These are phyloP conservation scores for Paecilomyces sp. DNA, from an alignment of 2,329 filamentous ascomycete species.

Conservation along the genomic window DNA sequence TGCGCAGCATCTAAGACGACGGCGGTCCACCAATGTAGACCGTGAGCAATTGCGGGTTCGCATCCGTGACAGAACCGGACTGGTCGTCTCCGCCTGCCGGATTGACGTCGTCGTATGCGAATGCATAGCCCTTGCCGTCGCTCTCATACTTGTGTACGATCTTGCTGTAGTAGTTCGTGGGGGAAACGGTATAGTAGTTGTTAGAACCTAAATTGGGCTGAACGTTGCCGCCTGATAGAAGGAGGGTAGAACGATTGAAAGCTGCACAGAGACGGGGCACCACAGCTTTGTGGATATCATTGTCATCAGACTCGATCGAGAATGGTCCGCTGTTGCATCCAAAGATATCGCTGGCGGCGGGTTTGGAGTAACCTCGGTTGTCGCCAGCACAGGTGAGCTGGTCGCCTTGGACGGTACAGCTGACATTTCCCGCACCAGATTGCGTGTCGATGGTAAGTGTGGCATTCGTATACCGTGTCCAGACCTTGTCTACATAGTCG, in stretches of 20 bases:
- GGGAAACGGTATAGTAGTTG: conserved; percentile 40
- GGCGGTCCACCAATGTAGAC: conserved; percentile 40
- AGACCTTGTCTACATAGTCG: conserved; percentile 46
- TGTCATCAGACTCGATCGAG: conserved; percentile 28
- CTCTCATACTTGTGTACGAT: conserved; percentile 55
- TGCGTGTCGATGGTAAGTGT: conserved; percentile 50
- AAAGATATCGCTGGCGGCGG: conserved; percentile 42
- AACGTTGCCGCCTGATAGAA: conserved; percentile 40
- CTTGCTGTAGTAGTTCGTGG: conserved; percentile 38
- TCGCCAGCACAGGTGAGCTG: conserved; percentile 37
- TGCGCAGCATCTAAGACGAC: not conserved
- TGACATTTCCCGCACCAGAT: conserved; percentile 43
- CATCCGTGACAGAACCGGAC: conserved; percentile 46
- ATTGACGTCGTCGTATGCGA: conserved; percentile 63
- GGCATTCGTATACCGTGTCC: conserved; percentile 41
- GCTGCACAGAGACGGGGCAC: conserved; percentile 46
- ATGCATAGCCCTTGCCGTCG: conserved; percentile 57
- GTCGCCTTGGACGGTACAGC: conserved; percentile 35
- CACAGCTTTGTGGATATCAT: conserved; percentile 35
- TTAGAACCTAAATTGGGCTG: conserved; percentile 35
- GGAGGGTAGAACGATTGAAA: conserved; percentile 43
- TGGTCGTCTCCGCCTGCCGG: conserved; percentile 47
- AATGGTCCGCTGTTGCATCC: conserved; percentile 47
- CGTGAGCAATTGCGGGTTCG: conserved; percentile 39
- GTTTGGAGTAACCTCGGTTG: conserved; percentile 38